Conservation (phyloP, 2,329 filamentous ascomycete genomes). For the Aspergillus sojae region DNA sequence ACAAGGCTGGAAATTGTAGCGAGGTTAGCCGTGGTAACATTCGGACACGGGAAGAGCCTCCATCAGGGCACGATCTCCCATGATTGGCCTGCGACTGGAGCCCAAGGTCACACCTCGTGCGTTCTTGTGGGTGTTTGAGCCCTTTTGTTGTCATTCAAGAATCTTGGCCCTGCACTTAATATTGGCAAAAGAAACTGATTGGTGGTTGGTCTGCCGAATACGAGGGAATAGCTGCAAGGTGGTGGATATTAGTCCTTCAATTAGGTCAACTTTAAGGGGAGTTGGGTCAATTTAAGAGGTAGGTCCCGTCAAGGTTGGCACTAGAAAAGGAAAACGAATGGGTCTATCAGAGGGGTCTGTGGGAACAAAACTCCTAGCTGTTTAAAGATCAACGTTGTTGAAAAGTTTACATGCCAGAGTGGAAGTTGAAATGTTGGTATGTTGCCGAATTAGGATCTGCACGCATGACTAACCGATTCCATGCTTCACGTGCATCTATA, state of each 20-base stretch:
- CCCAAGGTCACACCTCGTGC: background rate
- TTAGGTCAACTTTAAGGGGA: background rate
- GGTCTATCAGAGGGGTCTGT: background rate
- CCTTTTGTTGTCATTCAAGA: background rate
- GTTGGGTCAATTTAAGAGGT: background rate
- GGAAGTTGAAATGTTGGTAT: background rate
- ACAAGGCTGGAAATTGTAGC: background rate
- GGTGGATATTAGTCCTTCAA: background rate
- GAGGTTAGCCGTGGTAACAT: background rate
- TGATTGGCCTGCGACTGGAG: background rate
- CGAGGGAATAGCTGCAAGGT: conserved; percentile 4
- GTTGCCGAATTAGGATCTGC: background rate
- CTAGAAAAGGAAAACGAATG: background rate
- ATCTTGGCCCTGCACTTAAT: background rate
- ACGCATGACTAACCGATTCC: background rate
- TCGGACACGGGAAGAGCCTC: background rate
- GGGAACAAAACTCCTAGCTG: background rate
- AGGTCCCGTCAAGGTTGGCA: background rate
- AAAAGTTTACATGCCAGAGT: background rate
- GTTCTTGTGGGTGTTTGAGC: background rate
- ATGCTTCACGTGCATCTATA: background rate
- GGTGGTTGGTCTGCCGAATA: conserved; percentile 7
- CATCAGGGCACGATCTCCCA: background rate
- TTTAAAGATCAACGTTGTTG: background rate
- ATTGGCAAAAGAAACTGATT: background rate